Percentiles rank a stretch among this genome's conserved stretches.
Conservation (phyloP, 495 filamentous ascomycete species). For the Chlorociboria aeruginascens region DNA sequence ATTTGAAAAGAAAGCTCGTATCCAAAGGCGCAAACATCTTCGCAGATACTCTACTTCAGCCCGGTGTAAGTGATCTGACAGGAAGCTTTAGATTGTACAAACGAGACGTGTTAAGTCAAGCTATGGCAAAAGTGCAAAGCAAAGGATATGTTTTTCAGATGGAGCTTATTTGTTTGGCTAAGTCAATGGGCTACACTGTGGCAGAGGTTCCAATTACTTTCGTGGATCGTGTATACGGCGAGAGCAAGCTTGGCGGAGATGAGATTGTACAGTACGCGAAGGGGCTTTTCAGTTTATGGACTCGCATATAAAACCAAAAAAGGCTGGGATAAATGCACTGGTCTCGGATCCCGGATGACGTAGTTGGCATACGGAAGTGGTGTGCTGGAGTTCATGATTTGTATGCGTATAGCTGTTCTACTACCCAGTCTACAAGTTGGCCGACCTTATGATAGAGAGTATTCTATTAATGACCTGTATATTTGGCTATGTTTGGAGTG, state of each 20-base stretch:
- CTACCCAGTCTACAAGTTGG: too few species aligned
- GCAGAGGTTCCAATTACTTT: constrained; percentile 94
- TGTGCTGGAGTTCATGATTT: too few species aligned
- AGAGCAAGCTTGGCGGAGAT: constrained; percentile 85
- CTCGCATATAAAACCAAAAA: too few species aligned
- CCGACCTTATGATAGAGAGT: too few species aligned
- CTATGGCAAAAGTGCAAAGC: constrained; percentile 78
- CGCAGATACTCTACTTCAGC: constrained; percentile 83
- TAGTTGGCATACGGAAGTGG: too few species aligned
- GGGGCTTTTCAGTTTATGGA: constrained; percentile 79
- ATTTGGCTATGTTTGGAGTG: too few species aligned
- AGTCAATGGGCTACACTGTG: constrained; percentile 80
- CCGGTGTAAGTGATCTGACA: constrained; percentile 90
- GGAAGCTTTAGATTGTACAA: constrained; percentile 92
- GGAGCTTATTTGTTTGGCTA: constrained; percentile 78
- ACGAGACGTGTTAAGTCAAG: constrained; percentile 74
- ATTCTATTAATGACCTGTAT: too few species aligned
- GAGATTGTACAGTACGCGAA: constrained; percentile 97
- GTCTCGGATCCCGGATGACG: too few species aligned
- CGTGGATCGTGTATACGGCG: constrained; percentile 89
- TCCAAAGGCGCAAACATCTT: constrained; percentile 86
- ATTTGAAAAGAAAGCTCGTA: constrained; percentile 89
- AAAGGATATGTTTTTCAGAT: constrained; percentile 99
- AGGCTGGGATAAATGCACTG: too few species aligned
- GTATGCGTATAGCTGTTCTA: too few species aligned